phyloP scores from a whole-genome alignment of 768 basidiomycete genomes.

The Phallus indusiatus region DNA sequence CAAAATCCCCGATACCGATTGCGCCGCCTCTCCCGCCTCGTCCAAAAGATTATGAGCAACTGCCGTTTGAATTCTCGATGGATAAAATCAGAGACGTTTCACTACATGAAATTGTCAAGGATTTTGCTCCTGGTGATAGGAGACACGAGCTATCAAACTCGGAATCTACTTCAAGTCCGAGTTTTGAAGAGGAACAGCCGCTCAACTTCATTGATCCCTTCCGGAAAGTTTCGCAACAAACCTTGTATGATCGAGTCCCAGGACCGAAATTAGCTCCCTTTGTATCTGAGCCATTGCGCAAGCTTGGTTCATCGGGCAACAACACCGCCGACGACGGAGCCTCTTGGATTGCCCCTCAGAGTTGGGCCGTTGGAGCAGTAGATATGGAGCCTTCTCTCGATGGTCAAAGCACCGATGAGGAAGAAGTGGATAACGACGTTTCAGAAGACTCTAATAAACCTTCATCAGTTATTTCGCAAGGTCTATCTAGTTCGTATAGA shows the following conservation, averaged over 20 bases:
- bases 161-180: constrained; percentile 19
- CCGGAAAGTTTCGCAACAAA: not conserved
- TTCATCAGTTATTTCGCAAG: constrained; percentile 11
- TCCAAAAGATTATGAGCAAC: not conserved
- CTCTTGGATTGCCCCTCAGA: constrained; percentile 65
- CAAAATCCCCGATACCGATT: constrained; percentile 11
- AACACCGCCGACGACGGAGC: constrained; percentile 18
- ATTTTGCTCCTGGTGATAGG: constrained; percentile 20
- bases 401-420: constrained; percentile 36
- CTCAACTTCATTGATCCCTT: constrained; percentile 7
- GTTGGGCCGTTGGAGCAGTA: constrained; percentile 60
- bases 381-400: constrained; percentile 31
- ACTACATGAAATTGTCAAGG: constrained; percentile 13
- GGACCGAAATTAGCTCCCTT: not conserved
- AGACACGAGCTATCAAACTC: constrained; percentile 33
- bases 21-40: constrained; percentile 19
- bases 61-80: constrained; percentile 40
- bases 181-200: constrained; percentile 21
- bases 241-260: not conserved
- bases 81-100: constrained; percentile 67
- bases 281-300: not conserved
- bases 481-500: constrained; percentile 14
- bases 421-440: constrained; percentile 14
- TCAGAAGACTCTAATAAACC: constrained; percentile 15
- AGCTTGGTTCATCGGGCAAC: constrained; percentile 10